Evolutionary conservation across 1,284 basidiomycete genomes (phyloP).

Genomic region (Ustilago curta): DNA sequence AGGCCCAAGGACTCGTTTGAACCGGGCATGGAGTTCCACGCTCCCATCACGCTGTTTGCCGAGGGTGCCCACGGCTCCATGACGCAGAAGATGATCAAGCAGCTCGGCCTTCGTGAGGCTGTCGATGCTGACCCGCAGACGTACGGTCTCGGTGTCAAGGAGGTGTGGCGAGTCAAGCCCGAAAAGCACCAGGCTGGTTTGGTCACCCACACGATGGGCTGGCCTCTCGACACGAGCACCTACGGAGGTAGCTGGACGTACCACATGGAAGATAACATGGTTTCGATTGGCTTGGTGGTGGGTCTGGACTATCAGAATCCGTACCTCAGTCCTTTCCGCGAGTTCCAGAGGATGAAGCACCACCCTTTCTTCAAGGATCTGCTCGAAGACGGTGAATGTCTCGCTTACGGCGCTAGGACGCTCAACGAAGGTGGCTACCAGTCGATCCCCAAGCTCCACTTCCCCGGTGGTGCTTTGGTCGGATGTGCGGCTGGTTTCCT

Average conservation of each 20-base stretch:
- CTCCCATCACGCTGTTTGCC: conserved; percentile 92
- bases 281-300: conserved; percentile 90
- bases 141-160: conserved; percentile 95
- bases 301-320: conserved; percentile 96
- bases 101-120: conserved; percentile 80
- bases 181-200: conserved; percentile 84
- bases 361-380: conserved; percentile 89
- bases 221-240: conserved; percentile 85
- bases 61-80: conserved; percentile 96
- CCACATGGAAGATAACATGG: conserved; percentile 93
- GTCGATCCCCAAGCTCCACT: conserved; percentile 88
- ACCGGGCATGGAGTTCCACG: conserved; percentile 95
- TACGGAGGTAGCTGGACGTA: conserved; percentile 97
- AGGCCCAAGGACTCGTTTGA: conserved; percentile 90
- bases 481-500: conserved; percentile 95
- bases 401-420: conserved; percentile 91
- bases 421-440: conserved; percentile 96
- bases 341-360: conserved; percentile 97
- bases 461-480: conserved; percentile 94
- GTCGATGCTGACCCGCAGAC: conserved; percentile 86
- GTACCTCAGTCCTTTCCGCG: conserved; percentile 89
- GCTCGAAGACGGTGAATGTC: conserved; percentile 80
- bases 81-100: conserved; percentile 82
- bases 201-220: conserved; percentile 92
- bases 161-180: conserved; percentile 91